Conservation (phyloP, 1,284 basidiomycete species). For the Butyriboletus appendiculatus region DNA sequence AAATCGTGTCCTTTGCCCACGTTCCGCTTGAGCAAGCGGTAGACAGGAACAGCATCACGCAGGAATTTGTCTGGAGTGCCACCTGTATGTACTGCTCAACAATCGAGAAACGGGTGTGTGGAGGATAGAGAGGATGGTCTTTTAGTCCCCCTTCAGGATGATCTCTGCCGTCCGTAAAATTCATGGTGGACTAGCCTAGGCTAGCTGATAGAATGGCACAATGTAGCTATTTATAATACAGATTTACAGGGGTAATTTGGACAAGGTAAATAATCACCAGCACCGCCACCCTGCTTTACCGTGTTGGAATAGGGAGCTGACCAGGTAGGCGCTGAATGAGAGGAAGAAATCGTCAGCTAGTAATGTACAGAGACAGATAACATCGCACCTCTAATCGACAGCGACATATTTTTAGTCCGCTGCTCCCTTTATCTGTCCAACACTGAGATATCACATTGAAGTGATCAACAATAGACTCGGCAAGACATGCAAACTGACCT, state of each 20-base stretch:
- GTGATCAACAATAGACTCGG: neutral
- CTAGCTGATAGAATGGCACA: no score
- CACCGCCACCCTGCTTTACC: neutral
- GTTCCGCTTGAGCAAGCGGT: slow-evolving; percentile 60
- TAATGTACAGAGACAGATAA: neutral
- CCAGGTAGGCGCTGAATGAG: slow-evolving; percentile 26
- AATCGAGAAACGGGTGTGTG: neutral
- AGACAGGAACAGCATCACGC: slow-evolving; percentile 87
- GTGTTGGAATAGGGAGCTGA: slow-evolving; percentile 24
- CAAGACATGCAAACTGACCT: slow-evolving; percentile 7
- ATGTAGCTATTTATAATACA: no score
- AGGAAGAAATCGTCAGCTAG: neutral
- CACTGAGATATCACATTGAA: slow-evolving; percentile 6
- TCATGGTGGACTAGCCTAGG: slow-evolving; percentile 18
- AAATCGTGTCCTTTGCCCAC: slow-evolving; percentile 61
- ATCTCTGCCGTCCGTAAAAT: slow-evolving; percentile 60
- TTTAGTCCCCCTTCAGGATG: slow-evolving; percentile 54
- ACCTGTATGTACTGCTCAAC: slow-evolving; percentile 50
- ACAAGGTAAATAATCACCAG: no score
- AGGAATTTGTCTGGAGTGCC: slow-evolving; percentile 94
- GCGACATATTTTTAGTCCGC: slow-evolving; percentile 22
- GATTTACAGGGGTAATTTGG: no score
- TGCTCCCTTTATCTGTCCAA: slow-evolving; percentile 22
- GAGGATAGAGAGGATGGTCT: slow-evolving; percentile 25
- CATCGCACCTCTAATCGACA: slow-evolving; percentile 27